A percentile compares a stretch with the other conserved stretches of the same genome.
phyloP scores from a whole-genome alignment of 768 basidiomycete genomes.

The Psilocybe azurescens region DNA sequence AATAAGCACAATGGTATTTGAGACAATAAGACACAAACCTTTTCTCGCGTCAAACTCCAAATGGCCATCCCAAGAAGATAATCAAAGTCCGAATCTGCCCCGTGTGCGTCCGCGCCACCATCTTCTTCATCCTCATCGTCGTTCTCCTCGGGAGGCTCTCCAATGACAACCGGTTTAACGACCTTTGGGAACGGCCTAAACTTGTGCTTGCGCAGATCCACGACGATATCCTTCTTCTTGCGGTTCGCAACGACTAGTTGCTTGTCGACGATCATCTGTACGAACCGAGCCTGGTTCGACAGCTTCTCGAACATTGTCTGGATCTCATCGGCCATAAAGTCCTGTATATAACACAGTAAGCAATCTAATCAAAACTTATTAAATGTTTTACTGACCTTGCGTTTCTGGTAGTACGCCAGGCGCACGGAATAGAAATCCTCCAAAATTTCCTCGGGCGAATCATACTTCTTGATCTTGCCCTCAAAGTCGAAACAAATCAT shows the following conservation, averaged over 20 bases:
- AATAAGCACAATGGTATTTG: not conserved
- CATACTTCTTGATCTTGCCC: slow-evolving; percentile 94
- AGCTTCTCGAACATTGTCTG: slow-evolving; percentile 82
- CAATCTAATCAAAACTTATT: not conserved
- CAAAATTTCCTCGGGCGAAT: slow-evolving; percentile 87
- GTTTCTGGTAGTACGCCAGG: slow-evolving; percentile 91
- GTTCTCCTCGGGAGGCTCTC: slow-evolving; percentile 55
- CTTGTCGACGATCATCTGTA: slow-evolving; percentile 93
- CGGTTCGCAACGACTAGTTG: slow-evolving; percentile 84
- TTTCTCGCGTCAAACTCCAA: slow-evolving; percentile 93
- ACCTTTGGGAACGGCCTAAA: slow-evolving; percentile 95
- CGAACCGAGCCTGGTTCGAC: slow-evolving; percentile 94
- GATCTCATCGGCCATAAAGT: slow-evolving; percentile 82
- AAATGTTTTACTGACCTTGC: slow-evolving; percentile 67
- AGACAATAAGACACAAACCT: slow-evolving; percentile 48
- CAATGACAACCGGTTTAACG: slow-evolving; percentile 65
- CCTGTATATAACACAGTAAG: slow-evolving; percentile 50
- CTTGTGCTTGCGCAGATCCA: slow-evolving; percentile 78
- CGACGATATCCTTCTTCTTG: slow-evolving; percentile 86
- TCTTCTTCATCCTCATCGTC: slow-evolving; percentile 57
- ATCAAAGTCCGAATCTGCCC: slow-evolving; percentile 72
- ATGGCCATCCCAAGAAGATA: slow-evolving; percentile 96
- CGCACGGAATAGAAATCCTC: slow-evolving; percentile 92
- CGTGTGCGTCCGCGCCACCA: slow-evolving; percentile 45
- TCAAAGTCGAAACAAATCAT: slow-evolving; percentile 99